Conservation (phyloP, 805 yeast species). For the Candida methanosorbosa region DNA sequence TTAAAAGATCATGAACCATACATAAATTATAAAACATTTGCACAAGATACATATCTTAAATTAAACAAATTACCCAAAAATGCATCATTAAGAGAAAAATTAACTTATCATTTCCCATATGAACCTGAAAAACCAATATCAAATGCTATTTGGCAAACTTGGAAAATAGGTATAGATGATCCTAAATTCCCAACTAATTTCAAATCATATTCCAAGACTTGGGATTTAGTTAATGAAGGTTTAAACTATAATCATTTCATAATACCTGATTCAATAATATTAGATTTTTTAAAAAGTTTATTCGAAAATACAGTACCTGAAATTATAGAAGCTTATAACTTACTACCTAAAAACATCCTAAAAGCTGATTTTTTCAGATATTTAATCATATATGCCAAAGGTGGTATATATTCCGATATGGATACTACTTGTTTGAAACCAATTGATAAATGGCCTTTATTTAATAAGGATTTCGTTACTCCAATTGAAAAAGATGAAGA, state of each 20-base stretch:
- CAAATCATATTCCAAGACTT: slow-evolving; percentile 41
- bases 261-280: slow-evolving; percentile 53
- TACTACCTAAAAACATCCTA: slow-evolving; percentile 73
- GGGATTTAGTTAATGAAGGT: slow-evolving; percentile 53
- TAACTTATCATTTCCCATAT: slow-evolving; percentile 70
- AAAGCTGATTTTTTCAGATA: slow-evolving; percentile 94
- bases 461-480: slow-evolving; percentile 21
- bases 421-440: slow-evolving; percentile 78
- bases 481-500: slow-evolving; percentile 5
- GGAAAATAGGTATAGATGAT: slow-evolving; percentile 66
- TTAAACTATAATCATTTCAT: slow-evolving; percentile 65
- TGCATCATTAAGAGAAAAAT: slow-evolving; percentile 40
- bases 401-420: slow-evolving; percentile 89
- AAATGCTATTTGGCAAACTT: slow-evolving; percentile 85
- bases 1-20: too few relatives aligned
- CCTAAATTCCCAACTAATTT: slow-evolving; percentile 47
- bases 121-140: slow-evolving; percentile 58
- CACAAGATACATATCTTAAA: slow-evolving; percentile 4
- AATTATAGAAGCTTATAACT: slow-evolving; percentile 63
- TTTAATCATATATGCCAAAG: slow-evolving; percentile 76
- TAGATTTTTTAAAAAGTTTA: slow-evolving; percentile 44
- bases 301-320: slow-evolving; percentile 67
- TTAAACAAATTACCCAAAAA: slow-evolving; percentile 9
- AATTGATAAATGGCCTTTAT: slow-evolving; percentile 66
- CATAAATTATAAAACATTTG: too few relatives aligned